A percentile compares a stretch with the other conserved stretches of the same genome.
phyloP scores from a whole-genome alignment of 2,329 filamentous ascomycete genomes.

The Fusarium acutatum region DNA sequence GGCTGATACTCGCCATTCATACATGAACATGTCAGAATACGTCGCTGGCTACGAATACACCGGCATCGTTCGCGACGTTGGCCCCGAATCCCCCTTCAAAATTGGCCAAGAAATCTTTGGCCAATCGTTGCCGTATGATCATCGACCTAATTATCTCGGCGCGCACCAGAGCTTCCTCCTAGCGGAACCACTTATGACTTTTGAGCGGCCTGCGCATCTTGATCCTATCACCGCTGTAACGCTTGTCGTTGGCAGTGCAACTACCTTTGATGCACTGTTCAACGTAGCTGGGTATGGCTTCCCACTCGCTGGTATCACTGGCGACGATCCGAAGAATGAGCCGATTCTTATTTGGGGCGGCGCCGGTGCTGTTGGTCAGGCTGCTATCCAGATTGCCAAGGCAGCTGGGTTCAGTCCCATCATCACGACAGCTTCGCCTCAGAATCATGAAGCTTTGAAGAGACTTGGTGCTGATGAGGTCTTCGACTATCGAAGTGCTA shows the following conservation, averaged over 20 bases:
- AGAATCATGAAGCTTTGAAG: not conserved
- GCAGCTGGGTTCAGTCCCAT: conserved; percentile 10
- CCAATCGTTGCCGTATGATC: conserved; percentile 1
- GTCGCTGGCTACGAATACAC: conserved; percentile 19
- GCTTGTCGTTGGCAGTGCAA: not conserved
- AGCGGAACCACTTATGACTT: conserved; percentile 3
- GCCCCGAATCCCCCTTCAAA: conserved; percentile 2
- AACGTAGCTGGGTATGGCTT: not conserved
- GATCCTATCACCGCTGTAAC: not conserved
- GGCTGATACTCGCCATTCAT: conserved; percentile 21
- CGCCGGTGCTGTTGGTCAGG: not conserved
- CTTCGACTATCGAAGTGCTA: not conserved
- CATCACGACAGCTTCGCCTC: conserved; percentile 1
- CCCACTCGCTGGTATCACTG: not conserved
- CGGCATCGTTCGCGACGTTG: not conserved
- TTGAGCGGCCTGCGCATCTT: not conserved
- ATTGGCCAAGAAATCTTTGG: conserved; percentile 11
- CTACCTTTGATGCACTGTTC: not conserved
- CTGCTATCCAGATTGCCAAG: conserved; percentile 11
- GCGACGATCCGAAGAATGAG: not conserved
- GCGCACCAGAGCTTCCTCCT: conserved; percentile 23
- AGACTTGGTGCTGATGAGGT: not conserved
- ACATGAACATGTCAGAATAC: not conserved
- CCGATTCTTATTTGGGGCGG: conserved; percentile 19
- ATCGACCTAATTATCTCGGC: conserved; percentile 6